Conservation (phyloP, 257 asterid species). For the Nicotiana tabacum region DNA sequence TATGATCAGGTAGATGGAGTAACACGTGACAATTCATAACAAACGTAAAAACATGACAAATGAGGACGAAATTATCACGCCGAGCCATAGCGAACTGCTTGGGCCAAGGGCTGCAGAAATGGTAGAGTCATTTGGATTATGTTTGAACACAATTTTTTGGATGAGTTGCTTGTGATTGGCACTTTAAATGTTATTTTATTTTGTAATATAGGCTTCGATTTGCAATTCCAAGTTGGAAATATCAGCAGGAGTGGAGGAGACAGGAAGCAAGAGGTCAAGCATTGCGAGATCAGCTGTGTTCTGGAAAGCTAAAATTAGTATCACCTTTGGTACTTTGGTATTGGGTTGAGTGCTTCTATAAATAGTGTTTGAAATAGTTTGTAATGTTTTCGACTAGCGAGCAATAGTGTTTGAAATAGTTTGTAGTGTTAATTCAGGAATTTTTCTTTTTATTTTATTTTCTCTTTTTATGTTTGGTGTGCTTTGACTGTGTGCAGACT, state of each 20-base stretch:
- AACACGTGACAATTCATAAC: constrained; percentile 42
- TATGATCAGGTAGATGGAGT: constrained; percentile 22
- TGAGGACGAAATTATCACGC: constrained; percentile 43
- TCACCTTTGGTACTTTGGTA: constrained; percentile 26
- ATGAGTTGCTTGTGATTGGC: constrained; percentile 3
- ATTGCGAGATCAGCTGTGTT: constrained; percentile 34
- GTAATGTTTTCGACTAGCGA: too few relatives aligned
- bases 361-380: background rate
- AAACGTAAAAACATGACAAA: constrained; percentile 29
- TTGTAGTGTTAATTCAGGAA: too few relatives aligned
- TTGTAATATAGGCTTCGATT: constrained; percentile 42
- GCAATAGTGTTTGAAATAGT: too few relatives aligned
- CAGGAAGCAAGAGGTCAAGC: constrained; percentile 31
- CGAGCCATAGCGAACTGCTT: constrained; percentile 63
- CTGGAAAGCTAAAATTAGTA: constrained; percentile 45
- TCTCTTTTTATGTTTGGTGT: too few relatives aligned
- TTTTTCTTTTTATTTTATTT: too few relatives aligned
- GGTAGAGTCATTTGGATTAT: constrained; percentile 26
- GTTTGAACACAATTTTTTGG: constrained; percentile 29
- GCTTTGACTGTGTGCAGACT: too few relatives aligned
- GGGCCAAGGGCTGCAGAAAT: constrained; percentile 45
- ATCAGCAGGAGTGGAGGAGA: constrained; percentile 14
- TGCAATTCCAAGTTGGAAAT: constrained; percentile 31
- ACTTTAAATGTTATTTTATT: constrained; percentile 14
- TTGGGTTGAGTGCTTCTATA: constrained; percentile 19